phyloP scores from a whole-genome alignment of 352 stramenopile genomes.

The Globisporangium nunn region DNA sequence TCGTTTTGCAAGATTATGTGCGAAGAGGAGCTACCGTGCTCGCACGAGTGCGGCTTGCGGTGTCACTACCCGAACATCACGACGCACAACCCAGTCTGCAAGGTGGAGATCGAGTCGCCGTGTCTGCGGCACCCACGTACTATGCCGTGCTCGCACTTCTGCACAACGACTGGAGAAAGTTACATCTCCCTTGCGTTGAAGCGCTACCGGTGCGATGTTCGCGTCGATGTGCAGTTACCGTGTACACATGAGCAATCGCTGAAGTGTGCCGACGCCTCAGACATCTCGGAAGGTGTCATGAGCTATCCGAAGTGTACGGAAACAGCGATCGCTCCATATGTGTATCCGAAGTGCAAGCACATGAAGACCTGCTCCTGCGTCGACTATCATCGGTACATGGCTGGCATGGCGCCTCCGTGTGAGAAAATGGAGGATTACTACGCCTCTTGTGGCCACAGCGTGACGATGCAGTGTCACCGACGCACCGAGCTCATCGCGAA shows the following conservation, averaged over 20 bases:
- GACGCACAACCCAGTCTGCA: slow-evolving; percentile 55
- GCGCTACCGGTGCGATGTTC: slow-evolving; percentile 46
- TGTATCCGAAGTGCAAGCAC: slow-evolving; percentile 74
- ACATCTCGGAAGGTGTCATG: slow-evolving; percentile 24
- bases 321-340: slow-evolving; percentile 45
- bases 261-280: slow-evolving; percentile 33
- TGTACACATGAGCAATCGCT: slow-evolving; percentile 58
- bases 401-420: slow-evolving; percentile 34
- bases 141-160: slow-evolving; percentile 51
- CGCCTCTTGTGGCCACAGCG: slow-evolving; percentile 55
- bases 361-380: slow-evolving; percentile 48
- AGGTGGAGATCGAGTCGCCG: slow-evolving; percentile 50
- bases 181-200: slow-evolving; percentile 36
- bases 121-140: slow-evolving; percentile 46
- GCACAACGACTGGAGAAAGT: slow-evolving; percentile 8
- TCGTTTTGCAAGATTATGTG: slow-evolving; percentile 78
- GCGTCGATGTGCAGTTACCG: slow-evolving; percentile 48
- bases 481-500: slow-evolving; percentile 24
- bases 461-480: slow-evolving; percentile 53
- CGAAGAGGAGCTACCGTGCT: slow-evolving; percentile 40
- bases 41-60: slow-evolving; percentile 52
- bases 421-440: slow-evolving; percentile 50
- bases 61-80: slow-evolving; percentile 64
- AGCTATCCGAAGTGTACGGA: slow-evolving; percentile 52
- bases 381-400: slow-evolving; percentile 51